These are phyloP conservation scores for Leccinum pellstonianum DNA, from an alignment of 768 basidiomycete genomes.

Conservation along the genomic window DNA sequence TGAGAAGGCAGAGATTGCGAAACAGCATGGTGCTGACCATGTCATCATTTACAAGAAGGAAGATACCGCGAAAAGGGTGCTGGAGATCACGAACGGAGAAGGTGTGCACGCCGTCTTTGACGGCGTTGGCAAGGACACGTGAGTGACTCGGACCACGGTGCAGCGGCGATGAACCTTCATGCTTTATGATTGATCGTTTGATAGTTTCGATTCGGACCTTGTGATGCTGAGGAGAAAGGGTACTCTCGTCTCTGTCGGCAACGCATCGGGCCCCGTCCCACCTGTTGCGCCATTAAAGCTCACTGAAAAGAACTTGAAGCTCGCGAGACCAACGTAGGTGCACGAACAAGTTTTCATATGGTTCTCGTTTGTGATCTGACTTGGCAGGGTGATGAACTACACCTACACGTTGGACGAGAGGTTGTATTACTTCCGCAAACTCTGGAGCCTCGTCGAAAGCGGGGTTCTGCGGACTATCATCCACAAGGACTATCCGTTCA, in stretches of 20 bases:
- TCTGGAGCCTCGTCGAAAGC: constrained; percentile 59
- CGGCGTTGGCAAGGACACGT: constrained; percentile 97
- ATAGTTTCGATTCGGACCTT: constrained; percentile 77
- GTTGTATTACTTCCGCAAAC: constrained; percentile 57
- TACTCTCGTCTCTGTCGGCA: constrained; percentile 87
- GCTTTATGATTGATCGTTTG: constrained; percentile 6
- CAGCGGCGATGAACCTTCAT: not conserved
- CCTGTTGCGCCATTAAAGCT: constrained; percentile 76
- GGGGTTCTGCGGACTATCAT: constrained; percentile 66
- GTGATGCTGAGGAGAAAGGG: constrained; percentile 82
- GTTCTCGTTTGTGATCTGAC: constrained; percentile 14
- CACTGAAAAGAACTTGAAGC: constrained; percentile 75
- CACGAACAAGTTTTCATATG: not conserved
- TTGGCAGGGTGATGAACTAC: constrained; percentile 66
- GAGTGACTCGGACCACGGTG: constrained; percentile 29
- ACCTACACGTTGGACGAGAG: constrained; percentile 72
- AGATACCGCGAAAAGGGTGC: constrained; percentile 68
- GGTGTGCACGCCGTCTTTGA: constrained; percentile 90
- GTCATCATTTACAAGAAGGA: constrained; percentile 81
- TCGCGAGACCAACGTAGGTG: constrained; percentile 69
- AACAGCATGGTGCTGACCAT: constrained; percentile 77
- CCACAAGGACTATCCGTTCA: constrained; percentile 83
- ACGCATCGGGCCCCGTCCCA: constrained; percentile 83
- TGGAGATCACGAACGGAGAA: constrained; percentile 73
- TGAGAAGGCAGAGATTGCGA: constrained; percentile 82